Evolutionary conservation across 148 eudicot species (phyloP).

Genomic region (Camellia lanceoleosa): DNA sequence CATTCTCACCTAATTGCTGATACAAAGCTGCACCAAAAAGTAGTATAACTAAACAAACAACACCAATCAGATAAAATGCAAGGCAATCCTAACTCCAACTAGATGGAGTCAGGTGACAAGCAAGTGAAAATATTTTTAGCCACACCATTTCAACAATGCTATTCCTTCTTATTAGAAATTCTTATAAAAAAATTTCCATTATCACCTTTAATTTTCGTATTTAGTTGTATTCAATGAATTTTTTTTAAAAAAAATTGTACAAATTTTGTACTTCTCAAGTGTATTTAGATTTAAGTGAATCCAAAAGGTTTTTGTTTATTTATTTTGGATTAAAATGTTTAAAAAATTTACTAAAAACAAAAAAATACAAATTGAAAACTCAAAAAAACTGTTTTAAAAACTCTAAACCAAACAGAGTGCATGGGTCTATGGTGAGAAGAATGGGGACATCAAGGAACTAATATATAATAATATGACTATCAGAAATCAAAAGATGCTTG

Average conservation of each 20-base stretch:
- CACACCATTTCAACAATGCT: background rate
- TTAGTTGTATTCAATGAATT: no score
- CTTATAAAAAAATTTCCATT: background rate
- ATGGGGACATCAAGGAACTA: background rate
- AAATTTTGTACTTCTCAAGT: no score
- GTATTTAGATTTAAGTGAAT: no score
- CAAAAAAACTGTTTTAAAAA: no score
- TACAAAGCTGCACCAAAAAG: constrained; percentile 58
- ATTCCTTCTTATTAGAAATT: constrained; percentile 3
- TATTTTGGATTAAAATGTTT: no score
- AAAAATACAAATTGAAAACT: no score
- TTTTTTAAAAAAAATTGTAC: no score
- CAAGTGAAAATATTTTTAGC: background rate
- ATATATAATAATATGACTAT: background rate
- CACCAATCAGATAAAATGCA: background rate
- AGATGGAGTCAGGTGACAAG: background rate
- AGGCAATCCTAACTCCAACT: background rate
- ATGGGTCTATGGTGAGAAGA: background rate
- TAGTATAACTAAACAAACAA: background rate
- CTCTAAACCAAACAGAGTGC: no score
- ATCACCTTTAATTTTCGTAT: no score
- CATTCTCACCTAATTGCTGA: constrained; percentile 74
- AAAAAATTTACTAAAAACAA: no score
- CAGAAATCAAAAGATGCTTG: constrained; percentile 2
- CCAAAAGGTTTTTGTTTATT: no score